Evolutionary conservation across 306 rosid species (phyloP).

Genomic region (Cucumis hystrix): DNA sequence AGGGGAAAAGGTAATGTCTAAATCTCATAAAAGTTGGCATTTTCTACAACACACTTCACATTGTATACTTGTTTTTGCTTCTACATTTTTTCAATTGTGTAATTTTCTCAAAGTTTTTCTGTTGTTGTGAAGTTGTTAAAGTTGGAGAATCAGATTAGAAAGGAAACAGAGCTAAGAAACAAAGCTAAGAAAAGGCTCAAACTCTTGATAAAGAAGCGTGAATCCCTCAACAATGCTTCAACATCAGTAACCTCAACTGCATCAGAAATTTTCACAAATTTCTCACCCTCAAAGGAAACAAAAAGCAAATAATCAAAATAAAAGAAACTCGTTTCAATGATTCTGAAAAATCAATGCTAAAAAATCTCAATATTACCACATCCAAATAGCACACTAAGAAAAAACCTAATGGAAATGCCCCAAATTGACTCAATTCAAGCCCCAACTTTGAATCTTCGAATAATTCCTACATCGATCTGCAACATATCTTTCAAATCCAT

Average conservation of each 20-base stretch:
- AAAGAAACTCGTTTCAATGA: constrained; percentile 6
- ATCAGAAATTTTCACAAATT: constrained; percentile 18
- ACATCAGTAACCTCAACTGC: constrained; percentile 25
- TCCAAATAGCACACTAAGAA: neutral
- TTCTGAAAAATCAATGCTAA: neutral
- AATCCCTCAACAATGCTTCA: constrained; percentile 26
- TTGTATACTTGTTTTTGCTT: too few species aligned
- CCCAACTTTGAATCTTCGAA: neutral
- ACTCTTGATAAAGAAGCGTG: constrained; percentile 43
- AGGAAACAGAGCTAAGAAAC: constrained; percentile 58
- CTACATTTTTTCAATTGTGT: neutral
- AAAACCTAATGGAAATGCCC: neutral
- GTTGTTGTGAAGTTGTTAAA: constrained; percentile 40
- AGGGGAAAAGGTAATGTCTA: constrained; percentile 38
- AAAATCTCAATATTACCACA: neutral
- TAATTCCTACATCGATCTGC: neutral
- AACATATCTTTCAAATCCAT: neutral
- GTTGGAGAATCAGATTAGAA: constrained; percentile 41
- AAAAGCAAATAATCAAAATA: constrained; percentile 19
- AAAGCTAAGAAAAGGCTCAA: constrained; percentile 63
- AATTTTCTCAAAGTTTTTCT: neutral
- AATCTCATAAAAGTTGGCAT: neutral
- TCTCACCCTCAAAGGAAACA: constrained; percentile 14
- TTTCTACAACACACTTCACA: neutral
- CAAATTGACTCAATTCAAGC: neutral